Conservation (phyloP, 1,284 basidiomycete species). For the Tilletia horrida region DNA sequence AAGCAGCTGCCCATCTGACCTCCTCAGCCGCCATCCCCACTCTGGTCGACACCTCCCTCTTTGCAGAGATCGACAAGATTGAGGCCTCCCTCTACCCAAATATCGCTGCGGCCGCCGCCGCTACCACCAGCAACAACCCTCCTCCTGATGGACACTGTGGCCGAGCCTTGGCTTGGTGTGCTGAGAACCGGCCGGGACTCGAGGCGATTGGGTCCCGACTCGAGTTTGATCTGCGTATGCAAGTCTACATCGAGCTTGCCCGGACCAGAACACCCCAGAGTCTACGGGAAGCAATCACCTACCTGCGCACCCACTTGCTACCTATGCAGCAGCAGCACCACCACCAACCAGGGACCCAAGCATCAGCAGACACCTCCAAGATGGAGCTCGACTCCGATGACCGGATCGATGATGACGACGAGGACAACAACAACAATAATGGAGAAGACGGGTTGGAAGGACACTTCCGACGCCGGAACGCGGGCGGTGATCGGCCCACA, state of each 20-base stretch:
- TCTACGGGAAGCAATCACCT: slow-evolving; percentile 73
- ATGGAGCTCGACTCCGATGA: neutral
- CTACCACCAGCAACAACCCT: neutral
- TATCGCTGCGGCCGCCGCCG: neutral
- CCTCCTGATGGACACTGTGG: slow-evolving; percentile 61
- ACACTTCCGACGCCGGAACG: too few species aligned
- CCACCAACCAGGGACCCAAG: too few species aligned
- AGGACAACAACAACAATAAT: slow-evolving; percentile 63
- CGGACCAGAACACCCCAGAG: slow-evolving; percentile 25
- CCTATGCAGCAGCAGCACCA: slow-evolving; percentile 62
- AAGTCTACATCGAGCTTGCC: slow-evolving; percentile 89
- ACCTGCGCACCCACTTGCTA: slow-evolving; percentile 75
- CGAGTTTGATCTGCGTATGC: slow-evolving; percentile 89
- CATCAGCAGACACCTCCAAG: too few species aligned
- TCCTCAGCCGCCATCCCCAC: slow-evolving; percentile 25
- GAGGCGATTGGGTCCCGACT: slow-evolving; percentile 90
- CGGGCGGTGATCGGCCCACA: neutral
- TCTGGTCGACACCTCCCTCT: slow-evolving; percentile 68
- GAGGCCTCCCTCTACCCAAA: slow-evolving; percentile 67
- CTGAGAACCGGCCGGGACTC: slow-evolving; percentile 86
- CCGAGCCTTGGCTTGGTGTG: slow-evolving; percentile 90
- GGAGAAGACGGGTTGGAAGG: too few species aligned
- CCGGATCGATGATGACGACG: slow-evolving; percentile 63
- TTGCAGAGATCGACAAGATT: slow-evolving; percentile 79
- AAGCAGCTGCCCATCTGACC: slow-evolving; percentile 34